phyloP scores from a whole-genome alignment of 352 stramenopile species.

The Pythium phragmiticola region DNA sequence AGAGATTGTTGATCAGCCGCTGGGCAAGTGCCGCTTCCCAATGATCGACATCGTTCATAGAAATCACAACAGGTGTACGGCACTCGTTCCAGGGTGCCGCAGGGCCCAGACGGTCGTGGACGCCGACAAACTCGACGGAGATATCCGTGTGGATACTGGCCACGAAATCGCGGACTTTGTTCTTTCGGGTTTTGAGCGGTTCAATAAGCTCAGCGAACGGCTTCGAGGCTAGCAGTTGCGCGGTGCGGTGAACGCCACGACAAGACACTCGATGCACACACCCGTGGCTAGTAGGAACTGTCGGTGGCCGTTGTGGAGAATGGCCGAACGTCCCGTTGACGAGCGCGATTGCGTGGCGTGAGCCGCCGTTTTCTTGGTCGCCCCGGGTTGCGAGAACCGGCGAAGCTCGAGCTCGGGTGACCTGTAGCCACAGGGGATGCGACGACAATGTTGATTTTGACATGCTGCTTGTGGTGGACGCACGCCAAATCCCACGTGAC shows the following conservation, averaged over 20 bases:
- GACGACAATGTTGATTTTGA: conserved; percentile 38
- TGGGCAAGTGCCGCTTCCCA: no score
- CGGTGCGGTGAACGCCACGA: conserved; percentile 82
- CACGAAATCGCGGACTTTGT: no score
- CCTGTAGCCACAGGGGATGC: conserved; percentile 53
- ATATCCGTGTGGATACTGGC: no score
- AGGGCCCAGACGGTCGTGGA: no score
- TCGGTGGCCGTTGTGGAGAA: conserved; percentile 90
- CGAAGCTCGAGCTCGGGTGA: conserved; percentile 48
- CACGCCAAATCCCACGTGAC: conserved; percentile 60
- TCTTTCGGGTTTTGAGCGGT: no score
- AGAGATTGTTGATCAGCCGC: no score
- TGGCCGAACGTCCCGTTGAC: conserved; percentile 91
- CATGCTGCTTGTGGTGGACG: conserved; percentile 45
- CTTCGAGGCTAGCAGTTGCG: conserved; percentile 78
- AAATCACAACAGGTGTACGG: no score
- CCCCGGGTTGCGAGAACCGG: conserved; percentile 43
- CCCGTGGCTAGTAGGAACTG: conserved; percentile 81
- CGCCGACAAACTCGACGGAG: no score
- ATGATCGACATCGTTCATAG: no score
- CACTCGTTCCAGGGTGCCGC: no score
- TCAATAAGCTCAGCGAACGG: conserved; percentile 69
- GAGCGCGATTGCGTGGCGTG: conserved; percentile 43
- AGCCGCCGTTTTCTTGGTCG: conserved; percentile 15
- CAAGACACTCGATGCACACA: conserved; percentile 44